These are phyloP conservation scores for Nyctanthes arbortristis DNA, from an alignment of 257 asterid species.

Conservation along the genomic window DNA sequence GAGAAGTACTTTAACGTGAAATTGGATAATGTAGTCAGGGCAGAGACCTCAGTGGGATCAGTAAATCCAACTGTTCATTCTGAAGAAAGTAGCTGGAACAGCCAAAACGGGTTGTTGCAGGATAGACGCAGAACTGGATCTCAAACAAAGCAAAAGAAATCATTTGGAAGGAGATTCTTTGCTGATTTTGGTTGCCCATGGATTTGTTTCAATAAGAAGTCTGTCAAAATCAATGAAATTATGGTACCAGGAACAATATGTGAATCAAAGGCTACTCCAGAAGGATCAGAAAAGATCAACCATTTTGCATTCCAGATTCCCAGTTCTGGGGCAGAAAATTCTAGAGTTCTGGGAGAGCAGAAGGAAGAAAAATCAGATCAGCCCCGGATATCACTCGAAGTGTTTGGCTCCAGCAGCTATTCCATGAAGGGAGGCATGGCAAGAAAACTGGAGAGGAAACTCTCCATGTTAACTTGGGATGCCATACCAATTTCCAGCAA, in stretches of 20 bases:
- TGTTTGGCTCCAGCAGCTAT: slow-evolving; percentile 51
- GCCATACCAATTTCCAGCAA: slow-evolving; percentile 55
- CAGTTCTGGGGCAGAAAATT: slow-evolving; percentile 4
- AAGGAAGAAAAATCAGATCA: slow-evolving; percentile 24
- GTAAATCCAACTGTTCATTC: slow-evolving; percentile 52
- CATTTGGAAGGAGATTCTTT: slow-evolving; percentile 37
- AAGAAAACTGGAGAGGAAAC: slow-evolving; percentile 59
- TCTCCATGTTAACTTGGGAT: slow-evolving; percentile 88
- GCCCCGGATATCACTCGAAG: slow-evolving; percentile 58
- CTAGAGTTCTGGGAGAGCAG: neutral
- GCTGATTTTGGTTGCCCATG: slow-evolving; percentile 51
- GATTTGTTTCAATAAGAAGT: slow-evolving; percentile 57
- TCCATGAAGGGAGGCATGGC: slow-evolving; percentile 42
- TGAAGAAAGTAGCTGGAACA: slow-evolving; percentile 54
- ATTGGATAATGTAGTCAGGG: slow-evolving; percentile 33
- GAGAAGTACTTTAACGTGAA: slow-evolving; percentile 83
- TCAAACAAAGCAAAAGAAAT: slow-evolving; percentile 43
- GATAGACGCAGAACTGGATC: slow-evolving; percentile 14
- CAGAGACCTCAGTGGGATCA: slow-evolving; percentile 4
- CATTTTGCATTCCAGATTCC: slow-evolving; percentile 18
- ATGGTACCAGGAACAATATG: neutral
- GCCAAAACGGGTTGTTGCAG: slow-evolving; percentile 41
- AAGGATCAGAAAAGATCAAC: slow-evolving; percentile 19
- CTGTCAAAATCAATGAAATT: slow-evolving; percentile 28
- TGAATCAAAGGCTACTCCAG: slow-evolving; percentile 29